A percentile compares a stretch with the other conserved stretches of the same genome.
phyloP scores from a whole-genome alignment of 352 stramenopile genomes.

The Blastocystis sp. region DNA sequence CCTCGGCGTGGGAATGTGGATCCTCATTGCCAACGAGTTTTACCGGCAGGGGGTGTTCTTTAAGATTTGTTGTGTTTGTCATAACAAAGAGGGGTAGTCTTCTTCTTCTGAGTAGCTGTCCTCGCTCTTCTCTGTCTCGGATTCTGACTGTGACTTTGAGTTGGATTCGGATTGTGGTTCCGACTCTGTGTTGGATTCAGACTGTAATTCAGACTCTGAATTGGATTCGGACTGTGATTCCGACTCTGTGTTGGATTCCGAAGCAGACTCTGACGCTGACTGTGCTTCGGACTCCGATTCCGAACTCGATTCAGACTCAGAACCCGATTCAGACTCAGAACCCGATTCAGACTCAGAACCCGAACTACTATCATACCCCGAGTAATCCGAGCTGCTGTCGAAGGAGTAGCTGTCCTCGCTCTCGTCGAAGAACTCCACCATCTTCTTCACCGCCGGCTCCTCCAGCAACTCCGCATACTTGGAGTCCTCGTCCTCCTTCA shows the following conservation, averaged over 20 bases:
- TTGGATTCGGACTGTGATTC: neutral
- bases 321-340: conserved; percentile 20
- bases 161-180: neutral
- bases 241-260: neutral
- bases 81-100: conserved; percentile 48
- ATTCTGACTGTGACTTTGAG: neutral
- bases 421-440: conserved; percentile 22
- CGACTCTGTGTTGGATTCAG: neutral
- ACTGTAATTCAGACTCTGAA: neutral
- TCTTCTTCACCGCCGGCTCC: conserved; percentile 28
- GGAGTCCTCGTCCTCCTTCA: conserved; percentile 33
- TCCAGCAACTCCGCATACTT: conserved; percentile 46
- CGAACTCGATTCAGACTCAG: conserved; percentile 19
- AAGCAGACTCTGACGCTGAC: neutral
- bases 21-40: conserved; percentile 60
- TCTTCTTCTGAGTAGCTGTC: neutral
- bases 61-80: conserved; percentile 64
- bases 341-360: neutral
- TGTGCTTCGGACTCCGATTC: conserved; percentile 4
- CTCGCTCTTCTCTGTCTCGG: neutral
- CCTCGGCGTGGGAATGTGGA: conserved; percentile 58
- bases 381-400: conserved; percentile 13
- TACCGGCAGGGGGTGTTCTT: conserved; percentile 52
- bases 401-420: conserved; percentile 3
- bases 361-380: neutral